A percentile compares a stretch with the other conserved stretches of the same genome.
Evolutionary conservation across 805 yeast species (phyloP).

Genomic region (Naumovozyma baii): DNA sequence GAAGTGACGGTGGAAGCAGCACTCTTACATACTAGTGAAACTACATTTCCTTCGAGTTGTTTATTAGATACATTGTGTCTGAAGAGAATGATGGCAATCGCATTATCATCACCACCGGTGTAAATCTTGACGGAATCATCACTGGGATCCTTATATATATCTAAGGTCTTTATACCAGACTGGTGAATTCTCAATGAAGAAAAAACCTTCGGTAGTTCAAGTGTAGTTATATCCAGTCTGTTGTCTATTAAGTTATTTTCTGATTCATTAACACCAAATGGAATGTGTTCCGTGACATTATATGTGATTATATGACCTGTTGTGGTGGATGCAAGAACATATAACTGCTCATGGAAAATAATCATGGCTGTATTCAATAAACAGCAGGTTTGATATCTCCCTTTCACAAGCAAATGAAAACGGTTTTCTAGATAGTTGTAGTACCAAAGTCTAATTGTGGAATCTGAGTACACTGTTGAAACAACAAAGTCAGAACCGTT

Average conservation of each 20-base stretch:
- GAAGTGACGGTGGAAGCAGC: slow-evolving; percentile 85
- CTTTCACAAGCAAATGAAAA: slow-evolving; percentile 39
- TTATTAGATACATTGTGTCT: slow-evolving; percentile 15
- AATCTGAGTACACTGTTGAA: slow-evolving; percentile 76
- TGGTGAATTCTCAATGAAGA: slow-evolving; percentile 59
- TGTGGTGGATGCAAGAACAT: slow-evolving; percentile 57
- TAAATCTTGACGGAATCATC: slow-evolving; percentile 31
- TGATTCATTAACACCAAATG: slow-evolving; percentile 12
- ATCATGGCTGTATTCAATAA: slow-evolving; percentile 52
- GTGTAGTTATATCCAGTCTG: background rate
- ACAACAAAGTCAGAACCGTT: slow-evolving; percentile 25
- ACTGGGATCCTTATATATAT: slow-evolving; percentile 14
- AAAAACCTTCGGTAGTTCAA: slow-evolving; percentile 6
- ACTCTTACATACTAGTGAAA: slow-evolving; percentile 41
- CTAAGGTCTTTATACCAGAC: slow-evolving; percentile 69
- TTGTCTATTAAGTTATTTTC: background rate
- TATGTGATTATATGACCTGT: slow-evolving; percentile 72
- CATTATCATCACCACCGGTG: slow-evolving; percentile 94
- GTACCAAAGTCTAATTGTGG: slow-evolving; percentile 58
- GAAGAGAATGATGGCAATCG: slow-evolving; percentile 39
- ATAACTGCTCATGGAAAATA: slow-evolving; percentile 19
- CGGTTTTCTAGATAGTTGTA: slow-evolving; percentile 32
- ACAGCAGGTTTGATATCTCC: slow-evolving; percentile 66
- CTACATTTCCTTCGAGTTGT: slow-evolving; percentile 17
- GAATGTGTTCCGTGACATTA: slow-evolving; percentile 34